phyloP scores from a whole-genome alignment of 2,329 filamentous ascomycete species.

The Thielaviopsis euricoi region DNA sequence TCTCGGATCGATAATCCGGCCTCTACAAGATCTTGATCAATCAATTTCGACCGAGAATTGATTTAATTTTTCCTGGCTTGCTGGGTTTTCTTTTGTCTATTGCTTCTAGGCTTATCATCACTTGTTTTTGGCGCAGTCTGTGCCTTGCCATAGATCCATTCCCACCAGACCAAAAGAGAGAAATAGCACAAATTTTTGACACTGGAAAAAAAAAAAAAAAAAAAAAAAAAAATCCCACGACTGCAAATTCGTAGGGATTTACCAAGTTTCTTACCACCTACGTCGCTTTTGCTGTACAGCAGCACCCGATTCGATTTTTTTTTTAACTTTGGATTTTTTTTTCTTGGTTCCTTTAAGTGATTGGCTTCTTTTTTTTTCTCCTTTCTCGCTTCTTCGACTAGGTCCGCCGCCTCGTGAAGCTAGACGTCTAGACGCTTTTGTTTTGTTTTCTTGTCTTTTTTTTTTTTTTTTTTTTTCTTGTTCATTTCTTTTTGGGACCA shows the following conservation, averaged over 20 bases:
- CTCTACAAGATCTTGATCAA: not conserved
- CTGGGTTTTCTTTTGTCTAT: not conserved
- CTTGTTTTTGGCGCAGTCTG: not conserved
- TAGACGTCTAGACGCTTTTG: slow-evolving; percentile 5
- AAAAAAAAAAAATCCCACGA: slow-evolving; percentile 9
- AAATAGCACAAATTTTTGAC: not conserved
- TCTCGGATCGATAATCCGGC: not conserved
- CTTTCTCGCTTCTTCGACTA: slow-evolving; percentile 1
- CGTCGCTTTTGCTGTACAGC: slow-evolving; percentile 4
- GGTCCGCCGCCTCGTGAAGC: slow-evolving; percentile 9
- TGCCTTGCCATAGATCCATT: not conserved
- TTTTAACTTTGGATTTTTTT: not conserved
- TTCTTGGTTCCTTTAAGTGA: not conserved
- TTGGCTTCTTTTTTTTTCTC: slow-evolving; percentile 4
- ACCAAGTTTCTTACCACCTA: slow-evolving; percentile 2
- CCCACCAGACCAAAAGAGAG: not conserved
- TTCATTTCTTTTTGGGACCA: not conserved
- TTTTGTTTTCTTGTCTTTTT: not conserved
- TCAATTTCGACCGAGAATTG: not conserved
- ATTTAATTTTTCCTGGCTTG: not conserved
- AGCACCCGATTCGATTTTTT: slow-evolving; percentile 6
- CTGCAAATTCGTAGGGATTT: slow-evolving; percentile 5
- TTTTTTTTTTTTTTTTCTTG: not conserved
- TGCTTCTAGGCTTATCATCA: not conserved
- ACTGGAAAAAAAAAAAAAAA: slow-evolving; percentile 8